A percentile compares a stretch with the other conserved stretches of the same genome.
Evolutionary conservation across 2,329 filamentous ascomycete genomes (phyloP).

Genomic region (Rhynchosporium secalis): DNA sequence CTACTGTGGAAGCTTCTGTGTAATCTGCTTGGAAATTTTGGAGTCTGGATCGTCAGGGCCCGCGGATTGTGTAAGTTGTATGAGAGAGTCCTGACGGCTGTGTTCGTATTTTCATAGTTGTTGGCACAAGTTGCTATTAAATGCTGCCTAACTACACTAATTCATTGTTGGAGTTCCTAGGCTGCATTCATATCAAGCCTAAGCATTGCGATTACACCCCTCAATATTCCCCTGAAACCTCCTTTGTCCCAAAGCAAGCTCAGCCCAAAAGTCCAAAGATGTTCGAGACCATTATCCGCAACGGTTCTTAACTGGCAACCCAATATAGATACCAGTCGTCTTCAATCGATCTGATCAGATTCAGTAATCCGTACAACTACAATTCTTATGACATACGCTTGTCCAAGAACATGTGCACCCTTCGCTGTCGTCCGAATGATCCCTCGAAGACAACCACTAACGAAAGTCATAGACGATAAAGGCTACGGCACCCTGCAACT

Average conservation of each 20-base stretch:
- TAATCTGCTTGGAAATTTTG: neutral
- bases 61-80: neutral
- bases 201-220: no score
- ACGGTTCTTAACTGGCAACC: constrained; percentile 7
- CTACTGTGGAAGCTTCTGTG: neutral
- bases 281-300: constrained; percentile 13
- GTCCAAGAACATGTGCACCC: no score
- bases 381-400: no score
- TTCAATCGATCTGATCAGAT: constrained; percentile 1
- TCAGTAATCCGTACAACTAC: constrained; percentile 2
- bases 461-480: constrained; percentile 2
- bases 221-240: constrained; percentile 2
- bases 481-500: constrained; percentile 16
- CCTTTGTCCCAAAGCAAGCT: constrained; percentile 15
- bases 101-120: neutral
- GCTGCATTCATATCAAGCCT: no score
- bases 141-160: neutral
- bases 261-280: constrained; percentile 9
- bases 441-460: neutral
- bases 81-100: neutral
- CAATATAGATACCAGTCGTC: constrained; percentile 4
- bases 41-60: neutral
- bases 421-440: no score
- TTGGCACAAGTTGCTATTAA: neutral
- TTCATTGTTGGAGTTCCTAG: no score